Evolutionary conservation across 2,329 filamentous ascomycete genomes (phyloP), one percentile per base, ranked within the genome.

Genomic region (Colletotrichum sp.): DNA sequence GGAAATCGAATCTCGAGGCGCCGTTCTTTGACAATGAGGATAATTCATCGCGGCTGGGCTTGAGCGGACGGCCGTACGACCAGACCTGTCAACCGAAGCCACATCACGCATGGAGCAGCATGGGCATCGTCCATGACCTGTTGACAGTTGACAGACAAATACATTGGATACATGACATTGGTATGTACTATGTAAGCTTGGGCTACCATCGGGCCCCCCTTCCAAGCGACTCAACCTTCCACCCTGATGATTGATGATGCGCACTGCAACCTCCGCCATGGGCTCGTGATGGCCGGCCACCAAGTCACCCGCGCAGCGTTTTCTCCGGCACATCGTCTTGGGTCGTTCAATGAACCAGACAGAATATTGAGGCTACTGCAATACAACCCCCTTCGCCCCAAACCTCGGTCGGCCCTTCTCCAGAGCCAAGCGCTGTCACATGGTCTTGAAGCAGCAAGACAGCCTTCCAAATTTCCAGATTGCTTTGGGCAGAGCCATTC

Each of bases 371-470:
- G 60, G 22, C 65, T 74, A 68, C 74, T 76, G 74, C 74, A 74
- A 34, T 69, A 60, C 65, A 52, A 76, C 68, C 73, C 73, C 24
- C 55, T 55, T 28, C 28, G 30, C 59, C 34, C 74, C 15, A 73
- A 26, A 69, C 48, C 36, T 63, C 15, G 36, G 57, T 74, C 70
- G 74, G 71, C 65, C 71, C 70, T 76, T 69, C 64, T 66, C 48
- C 69, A 69, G 74, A 74, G 64, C 59, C 74, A 76, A 69, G 71
- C 70, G 64, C 64, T 36, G 65, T 74, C 74, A 74, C 74, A 68
- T 52, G 74, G 62, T 57, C 48, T 60, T 36, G 30, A 6, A 55
- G 32, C 10, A 60, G 48, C 60, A 65, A 44, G 32, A 66, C 63
- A 59, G 10, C 44, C n/a, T 52, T 22, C n/a, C 44, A 16, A 55